These are phyloP conservation scores for Globisporangium viniferum DNA, from an alignment of 352 stramenopile genomes.

Conservation along the genomic window DNA sequence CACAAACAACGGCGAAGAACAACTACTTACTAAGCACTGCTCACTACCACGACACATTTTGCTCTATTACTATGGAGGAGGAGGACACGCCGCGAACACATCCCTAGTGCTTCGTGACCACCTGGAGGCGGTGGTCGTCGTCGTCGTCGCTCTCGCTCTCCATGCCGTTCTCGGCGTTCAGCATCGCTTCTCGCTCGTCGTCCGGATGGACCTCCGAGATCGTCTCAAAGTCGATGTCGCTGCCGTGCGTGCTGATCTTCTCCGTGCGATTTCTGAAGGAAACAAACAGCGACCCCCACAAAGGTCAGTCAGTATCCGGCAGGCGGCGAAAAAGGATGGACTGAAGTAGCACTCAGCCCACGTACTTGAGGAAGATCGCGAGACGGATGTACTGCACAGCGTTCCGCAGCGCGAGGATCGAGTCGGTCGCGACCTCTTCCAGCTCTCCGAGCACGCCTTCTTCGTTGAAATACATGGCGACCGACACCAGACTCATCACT, in stretches of 20 bases:
- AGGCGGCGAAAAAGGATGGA: neutral
- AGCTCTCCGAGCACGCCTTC: constrained; percentile 75
- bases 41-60: neutral
- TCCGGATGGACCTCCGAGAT: constrained; percentile 30
- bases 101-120: constrained; percentile 15
- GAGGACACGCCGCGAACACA: neutral
- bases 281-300: neutral
- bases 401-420: constrained; percentile 72
- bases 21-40: neutral
- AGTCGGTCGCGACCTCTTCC: constrained; percentile 80
- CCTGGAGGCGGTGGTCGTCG: constrained; percentile 12
- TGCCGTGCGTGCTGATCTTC: constrained; percentile 37
- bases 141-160: constrained; percentile 27
- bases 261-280: constrained; percentile 51
- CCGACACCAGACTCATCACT: constrained; percentile 78
- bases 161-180: constrained; percentile 47
- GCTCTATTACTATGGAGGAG: constrained; percentile 6
- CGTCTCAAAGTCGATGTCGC: constrained; percentile 64
- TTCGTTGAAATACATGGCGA: constrained; percentile 84
- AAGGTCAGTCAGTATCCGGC: neutral
- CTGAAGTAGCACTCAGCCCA: neutral
- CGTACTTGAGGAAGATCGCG: constrained; percentile 82
- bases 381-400: constrained; percentile 78
- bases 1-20: neutral
- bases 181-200: constrained; percentile 45